Evolutionary conservation across 805 yeast species (phyloP).

Genomic region (Kluyveromyces siamensis): DNA sequence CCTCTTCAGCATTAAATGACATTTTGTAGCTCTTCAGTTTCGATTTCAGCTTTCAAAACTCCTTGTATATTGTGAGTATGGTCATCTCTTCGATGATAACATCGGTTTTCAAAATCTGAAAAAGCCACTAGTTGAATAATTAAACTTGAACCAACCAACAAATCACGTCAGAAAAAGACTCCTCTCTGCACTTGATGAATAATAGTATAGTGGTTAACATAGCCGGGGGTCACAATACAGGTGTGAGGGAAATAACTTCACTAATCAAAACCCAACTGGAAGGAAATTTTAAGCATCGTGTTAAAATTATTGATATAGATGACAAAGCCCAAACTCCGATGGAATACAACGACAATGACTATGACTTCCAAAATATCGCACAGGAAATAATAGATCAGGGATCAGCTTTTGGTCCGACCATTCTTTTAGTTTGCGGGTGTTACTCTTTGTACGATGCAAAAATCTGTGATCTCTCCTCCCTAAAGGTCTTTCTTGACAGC

Average conservation of each 20-base stretch:
- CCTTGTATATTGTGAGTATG: neutral
- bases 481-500: slow-evolving; percentile 70
- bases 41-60: neutral
- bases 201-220: slow-evolving; percentile 13
- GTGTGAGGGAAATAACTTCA: slow-evolving; percentile 25
- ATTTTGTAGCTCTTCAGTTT: slow-evolving; percentile 19
- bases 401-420: slow-evolving; percentile 11
- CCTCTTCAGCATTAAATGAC: slow-evolving; percentile 55
- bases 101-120: neutral
- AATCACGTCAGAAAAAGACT: neutral
- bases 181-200: neutral
- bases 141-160: neutral
- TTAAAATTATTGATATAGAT: slow-evolving; percentile 37
- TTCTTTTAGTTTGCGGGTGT: slow-evolving; percentile 60
- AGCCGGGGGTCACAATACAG: slow-evolving; percentile 28
- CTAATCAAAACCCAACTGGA: slow-evolving; percentile 29
- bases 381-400: slow-evolving; percentile 3
- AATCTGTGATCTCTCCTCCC: slow-evolving; percentile 45
- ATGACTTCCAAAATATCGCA: slow-evolving; percentile 26
- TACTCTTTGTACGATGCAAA: slow-evolving; percentile 65
- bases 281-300: slow-evolving; percentile 16
- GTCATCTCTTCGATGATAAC: slow-evolving; percentile 6
- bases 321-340: slow-evolving; percentile 8
- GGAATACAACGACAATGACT: slow-evolving; percentile 18
- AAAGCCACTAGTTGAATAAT: neutral